Evolutionary conservation across 1,284 basidiomycete species (phyloP).

Genomic region (Cutaneotrichosporon sp.): DNA sequence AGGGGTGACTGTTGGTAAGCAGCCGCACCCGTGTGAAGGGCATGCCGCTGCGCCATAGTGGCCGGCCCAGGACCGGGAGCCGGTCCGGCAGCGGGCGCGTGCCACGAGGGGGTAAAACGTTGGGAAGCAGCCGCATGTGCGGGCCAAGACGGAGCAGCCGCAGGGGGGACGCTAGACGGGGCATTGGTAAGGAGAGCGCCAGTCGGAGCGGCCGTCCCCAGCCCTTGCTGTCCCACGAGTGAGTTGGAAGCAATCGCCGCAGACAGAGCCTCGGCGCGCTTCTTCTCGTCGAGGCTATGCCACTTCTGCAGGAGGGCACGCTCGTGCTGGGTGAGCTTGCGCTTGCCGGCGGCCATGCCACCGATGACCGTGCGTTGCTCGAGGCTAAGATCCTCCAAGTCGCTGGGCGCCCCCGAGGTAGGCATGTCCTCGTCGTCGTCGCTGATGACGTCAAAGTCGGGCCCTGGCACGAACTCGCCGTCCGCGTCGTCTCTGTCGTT

Average conservation of each 20-base stretch:
- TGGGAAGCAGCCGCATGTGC: neutral
- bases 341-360: neutral
- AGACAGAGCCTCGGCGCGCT: neutral
- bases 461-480: neutral
- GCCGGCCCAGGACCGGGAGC: neutral
- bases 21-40: neutral
- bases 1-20: neutral
- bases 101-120: neutral
- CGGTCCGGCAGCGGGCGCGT: neutral
- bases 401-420: neutral
- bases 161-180: neutral
- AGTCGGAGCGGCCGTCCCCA: neutral
- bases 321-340: slow-evolving; percentile 15
- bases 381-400: slow-evolving; percentile 13
- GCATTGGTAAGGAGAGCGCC: too few species aligned
- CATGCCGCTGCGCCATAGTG: neutral
- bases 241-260: neutral
- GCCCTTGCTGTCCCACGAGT: neutral
- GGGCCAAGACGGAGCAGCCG: neutral
- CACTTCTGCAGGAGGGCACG: neutral
- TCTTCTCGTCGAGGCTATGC: slow-evolving; percentile 7
- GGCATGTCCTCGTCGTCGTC: slow-evolving; percentile 8
- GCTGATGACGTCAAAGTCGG: neutral
- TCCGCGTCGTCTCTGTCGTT: neutral
- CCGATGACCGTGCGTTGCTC: neutral